Evolutionary conservation across 805 yeast species (phyloP).

Genomic region (Zygoascus tannicola): DNA sequence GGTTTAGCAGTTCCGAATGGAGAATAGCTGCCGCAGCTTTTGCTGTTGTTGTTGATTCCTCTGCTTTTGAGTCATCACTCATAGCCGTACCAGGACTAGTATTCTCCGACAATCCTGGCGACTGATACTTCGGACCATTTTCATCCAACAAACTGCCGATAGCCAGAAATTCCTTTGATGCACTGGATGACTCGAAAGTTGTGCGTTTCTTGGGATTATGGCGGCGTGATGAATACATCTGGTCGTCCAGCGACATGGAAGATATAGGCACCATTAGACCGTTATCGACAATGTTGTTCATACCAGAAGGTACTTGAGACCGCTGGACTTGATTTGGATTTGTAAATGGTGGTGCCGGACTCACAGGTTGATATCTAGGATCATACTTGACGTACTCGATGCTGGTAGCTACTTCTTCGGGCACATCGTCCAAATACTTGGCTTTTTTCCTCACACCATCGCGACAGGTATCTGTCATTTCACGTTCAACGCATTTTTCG

Average conservation of each 20-base stretch:
- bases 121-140: background rate
- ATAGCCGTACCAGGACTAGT: slow-evolving; percentile 12
- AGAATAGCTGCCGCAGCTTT: slow-evolving; percentile 9
- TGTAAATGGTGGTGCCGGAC: background rate
- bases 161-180: slow-evolving; percentile 29
- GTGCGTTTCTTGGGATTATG: background rate
- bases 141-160: slow-evolving; percentile 26
- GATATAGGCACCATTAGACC: background rate
- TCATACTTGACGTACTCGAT: slow-evolving; percentile 9
- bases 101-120: slow-evolving; percentile 1
- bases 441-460: slow-evolving; percentile 86
- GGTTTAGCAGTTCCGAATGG: slow-evolving; percentile 4
- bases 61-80: slow-evolving; percentile 15
- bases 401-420: slow-evolving; percentile 23
- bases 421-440: slow-evolving; percentile 67
- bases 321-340: background rate
- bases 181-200: slow-evolving; percentile 26
- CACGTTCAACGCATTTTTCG: slow-evolving; percentile 61
- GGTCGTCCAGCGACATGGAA: background rate
- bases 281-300: background rate
- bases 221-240: background rate
- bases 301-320: background rate
- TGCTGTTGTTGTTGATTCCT: slow-evolving; percentile 2
- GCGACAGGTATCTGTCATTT: slow-evolving; percentile 58
- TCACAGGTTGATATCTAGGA: slow-evolving; percentile 3